A percentile compares a stretch with the other conserved stretches of the same genome.
Evolutionary conservation across 768 basidiomycete species (phyloP).

Genomic region (Termitomyces sp.): DNA sequence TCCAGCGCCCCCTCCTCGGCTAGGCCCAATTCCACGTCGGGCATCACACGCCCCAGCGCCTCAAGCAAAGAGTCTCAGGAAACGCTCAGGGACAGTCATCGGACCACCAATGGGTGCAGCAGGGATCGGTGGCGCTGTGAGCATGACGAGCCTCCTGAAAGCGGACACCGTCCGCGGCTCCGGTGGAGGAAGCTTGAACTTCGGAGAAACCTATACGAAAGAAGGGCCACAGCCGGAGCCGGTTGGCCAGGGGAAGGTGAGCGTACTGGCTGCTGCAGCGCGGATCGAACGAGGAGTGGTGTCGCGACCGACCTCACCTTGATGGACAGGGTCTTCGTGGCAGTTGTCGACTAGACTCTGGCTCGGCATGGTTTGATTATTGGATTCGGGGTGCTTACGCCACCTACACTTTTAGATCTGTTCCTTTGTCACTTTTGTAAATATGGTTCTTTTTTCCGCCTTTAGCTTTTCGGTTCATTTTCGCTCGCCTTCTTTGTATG

Average conservation of each 20-base stretch:
- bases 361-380: not conserved
- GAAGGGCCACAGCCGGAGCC: constrained; percentile 13
- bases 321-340: not conserved
- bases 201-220: constrained; percentile 16
- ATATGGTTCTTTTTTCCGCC: not conserved
- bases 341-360: not conserved
- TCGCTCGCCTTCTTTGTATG: not conserved
- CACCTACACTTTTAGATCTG: not conserved
- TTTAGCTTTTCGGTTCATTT: constrained; percentile 1
- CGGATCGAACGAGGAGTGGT: constrained; percentile 24
- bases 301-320: constrained; percentile 12
- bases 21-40: constrained; percentile 22
- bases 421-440: not conserved
- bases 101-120: constrained; percentile 20
- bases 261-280: constrained; percentile 29
- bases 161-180: constrained; percentile 16
- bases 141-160: constrained; percentile 22
- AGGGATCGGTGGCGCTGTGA: constrained; percentile 20
- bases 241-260: constrained; percentile 16
- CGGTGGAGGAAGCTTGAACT: constrained; percentile 23
- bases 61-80: constrained; percentile 23
- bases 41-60: constrained; percentile 28
- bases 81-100: constrained; percentile 33
- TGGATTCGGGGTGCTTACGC: not conserved
- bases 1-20: constrained; percentile 8